phyloP scores from a whole-genome alignment of 257 asterid genomes.

The Nicotiana obtusifolia region DNA sequence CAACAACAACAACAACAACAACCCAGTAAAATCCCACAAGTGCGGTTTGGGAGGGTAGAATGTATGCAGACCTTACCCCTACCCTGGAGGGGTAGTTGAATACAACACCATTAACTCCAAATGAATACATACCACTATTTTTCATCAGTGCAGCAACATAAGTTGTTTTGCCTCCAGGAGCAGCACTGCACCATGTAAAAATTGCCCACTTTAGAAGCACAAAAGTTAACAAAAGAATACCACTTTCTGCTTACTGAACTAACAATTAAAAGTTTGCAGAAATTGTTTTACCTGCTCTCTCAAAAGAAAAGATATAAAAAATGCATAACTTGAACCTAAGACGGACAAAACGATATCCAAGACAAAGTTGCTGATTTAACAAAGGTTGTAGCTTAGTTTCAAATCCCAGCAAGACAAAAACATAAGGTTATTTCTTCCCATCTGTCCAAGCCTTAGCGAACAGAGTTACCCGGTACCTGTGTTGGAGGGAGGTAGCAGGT shows the following conservation, averaged over 20 bases:
- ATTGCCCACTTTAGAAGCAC: slow-evolving; percentile 19
- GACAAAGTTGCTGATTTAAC: not conserved
- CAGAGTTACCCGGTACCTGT: too few species aligned
- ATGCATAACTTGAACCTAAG: not conserved
- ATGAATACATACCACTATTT: slow-evolving; percentile 65
- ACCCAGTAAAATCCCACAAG: too few species aligned
- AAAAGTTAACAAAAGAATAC: not conserved
- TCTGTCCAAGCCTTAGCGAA: too few species aligned
- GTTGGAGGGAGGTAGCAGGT: too few species aligned
- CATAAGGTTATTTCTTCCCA: too few species aligned
- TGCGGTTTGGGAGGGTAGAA: too few species aligned
- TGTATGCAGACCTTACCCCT: too few species aligned
- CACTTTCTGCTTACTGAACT: not conserved
- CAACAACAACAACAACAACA: not conserved
- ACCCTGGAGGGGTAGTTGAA: not conserved
- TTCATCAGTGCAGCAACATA: slow-evolving; percentile 92
- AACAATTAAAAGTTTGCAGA: not conserved
- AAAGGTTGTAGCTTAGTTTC: too few species aligned
- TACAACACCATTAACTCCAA: not conserved
- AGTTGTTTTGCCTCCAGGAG: slow-evolving; percentile 99
- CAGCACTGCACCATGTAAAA: slow-evolving; percentile 59
- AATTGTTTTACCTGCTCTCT: not conserved
- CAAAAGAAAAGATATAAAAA: not conserved
- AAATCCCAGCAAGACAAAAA: too few species aligned
- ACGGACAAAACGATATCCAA: not conserved